A percentile compares a stretch with the other conserved stretches of the same genome.
These are phyloP conservation scores for Begonia fuchsioides DNA, from an alignment of 306 rosid genomes.

Conservation along the genomic window DNA sequence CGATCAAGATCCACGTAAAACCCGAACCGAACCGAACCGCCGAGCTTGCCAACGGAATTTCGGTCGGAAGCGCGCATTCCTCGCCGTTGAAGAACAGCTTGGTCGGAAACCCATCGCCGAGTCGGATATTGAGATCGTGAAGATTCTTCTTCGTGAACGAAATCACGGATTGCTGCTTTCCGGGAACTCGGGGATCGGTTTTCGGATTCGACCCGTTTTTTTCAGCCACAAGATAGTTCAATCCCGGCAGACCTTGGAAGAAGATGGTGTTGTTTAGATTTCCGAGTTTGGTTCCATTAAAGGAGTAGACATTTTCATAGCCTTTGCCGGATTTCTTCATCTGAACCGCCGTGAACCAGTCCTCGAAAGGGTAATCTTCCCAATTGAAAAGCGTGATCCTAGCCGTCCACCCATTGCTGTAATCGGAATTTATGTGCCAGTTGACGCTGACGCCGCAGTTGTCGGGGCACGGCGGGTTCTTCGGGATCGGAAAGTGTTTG, in stretches of 20 bases:
- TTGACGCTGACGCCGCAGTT: constrained; percentile 56
- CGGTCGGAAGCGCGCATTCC: constrained; percentile 40
- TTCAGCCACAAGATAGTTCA: constrained; percentile 20
- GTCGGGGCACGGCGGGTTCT: constrained; percentile 38
- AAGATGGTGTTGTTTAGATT: constrained; percentile 24
- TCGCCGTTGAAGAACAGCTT: constrained; percentile 52
- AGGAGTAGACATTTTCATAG: constrained; percentile 30
- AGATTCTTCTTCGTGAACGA: constrained; percentile 31
- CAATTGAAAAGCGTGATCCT: constrained; percentile 56
- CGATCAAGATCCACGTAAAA: constrained; percentile 16
- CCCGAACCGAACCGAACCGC: constrained; percentile 12
- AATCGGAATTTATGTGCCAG: constrained; percentile 47
- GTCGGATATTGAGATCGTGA: constrained; percentile 4
- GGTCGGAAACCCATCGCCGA: constrained; percentile 45
- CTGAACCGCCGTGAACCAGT: constrained; percentile 51
- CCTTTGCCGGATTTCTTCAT: constrained; percentile 26
- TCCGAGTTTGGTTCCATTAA: constrained; percentile 33
- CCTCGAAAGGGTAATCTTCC: constrained; percentile 15
- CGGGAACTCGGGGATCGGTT: constrained; percentile 32
- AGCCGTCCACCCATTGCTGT: constrained; percentile 43
- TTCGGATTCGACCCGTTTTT: constrained; percentile 20
- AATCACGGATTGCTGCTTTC: constrained; percentile 50
- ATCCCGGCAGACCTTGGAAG: constrained; percentile 34
- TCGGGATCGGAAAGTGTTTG: constrained; percentile 26
- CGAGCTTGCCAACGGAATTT: constrained; percentile 19